These are phyloP conservation scores for Aschersonia sp. DNA, from an alignment of 2,329 filamentous ascomycete species.

Conservation along the genomic window DNA sequence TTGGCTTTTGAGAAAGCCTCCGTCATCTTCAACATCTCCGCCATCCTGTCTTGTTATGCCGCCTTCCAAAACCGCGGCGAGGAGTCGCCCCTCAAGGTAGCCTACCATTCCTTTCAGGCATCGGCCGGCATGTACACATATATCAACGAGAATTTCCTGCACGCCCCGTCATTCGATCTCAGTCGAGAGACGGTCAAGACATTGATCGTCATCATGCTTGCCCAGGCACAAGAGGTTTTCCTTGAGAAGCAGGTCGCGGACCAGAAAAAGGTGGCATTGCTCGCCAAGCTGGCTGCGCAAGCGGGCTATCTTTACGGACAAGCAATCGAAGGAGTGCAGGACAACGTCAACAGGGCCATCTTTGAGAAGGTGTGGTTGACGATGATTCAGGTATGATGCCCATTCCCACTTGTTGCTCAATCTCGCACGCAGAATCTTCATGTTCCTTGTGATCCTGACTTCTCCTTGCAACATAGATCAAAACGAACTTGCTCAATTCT, in stretches of 20 bases:
- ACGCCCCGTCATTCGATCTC: conserved; percentile 90
- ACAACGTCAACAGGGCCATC: conserved; percentile 78
- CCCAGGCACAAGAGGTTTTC: conserved; percentile 94
- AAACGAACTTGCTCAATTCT: conserved; percentile 70
- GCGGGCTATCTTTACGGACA: conserved; percentile 79
- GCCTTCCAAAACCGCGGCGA: conserved; percentile 84
- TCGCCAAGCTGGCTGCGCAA: conserved; percentile 89
- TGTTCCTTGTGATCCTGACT: background rate
- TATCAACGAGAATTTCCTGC: conserved; percentile 98
- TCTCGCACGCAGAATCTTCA: background rate
- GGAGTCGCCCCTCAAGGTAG: conserved; percentile 84
- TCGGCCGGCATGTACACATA: conserved; percentile 99
- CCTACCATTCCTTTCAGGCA: conserved; percentile 96
- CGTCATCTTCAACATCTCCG: conserved; percentile 98
- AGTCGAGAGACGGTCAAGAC: conserved; percentile 94
- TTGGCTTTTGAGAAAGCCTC: conserved; percentile 96
- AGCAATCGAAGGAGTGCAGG: conserved; percentile 77
- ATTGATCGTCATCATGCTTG: conserved; percentile 81
- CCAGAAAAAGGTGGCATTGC: conserved; percentile 77
- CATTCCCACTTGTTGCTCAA: conserved; percentile 1
- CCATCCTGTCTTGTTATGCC: conserved; percentile 89
- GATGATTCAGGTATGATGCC: conserved; percentile 52
- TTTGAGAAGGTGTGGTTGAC: conserved; percentile 92
- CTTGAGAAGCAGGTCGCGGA: conserved; percentile 91
- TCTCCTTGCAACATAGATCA: conserved; percentile 33